Evolutionary conservation across 208 protist genomes (phyloP), one percentile per base, ranked within the genome.

Genomic region (Trypanosoma platydactyli): DNA sequence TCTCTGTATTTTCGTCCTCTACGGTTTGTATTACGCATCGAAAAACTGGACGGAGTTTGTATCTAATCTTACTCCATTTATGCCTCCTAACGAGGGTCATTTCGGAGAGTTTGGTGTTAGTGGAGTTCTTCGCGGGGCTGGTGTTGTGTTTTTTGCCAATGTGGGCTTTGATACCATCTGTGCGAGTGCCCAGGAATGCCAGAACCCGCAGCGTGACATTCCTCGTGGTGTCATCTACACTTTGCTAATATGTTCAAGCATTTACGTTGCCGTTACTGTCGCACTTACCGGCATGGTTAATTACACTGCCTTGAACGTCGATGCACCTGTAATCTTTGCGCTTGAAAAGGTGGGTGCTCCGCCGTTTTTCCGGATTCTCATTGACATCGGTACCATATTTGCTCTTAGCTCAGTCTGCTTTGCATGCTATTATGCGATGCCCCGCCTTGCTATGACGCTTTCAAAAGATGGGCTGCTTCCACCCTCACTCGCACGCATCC

Each of bases 141-240:
- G 64, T n/a, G 61, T 77, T 24, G 64, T 85, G 18, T 79, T 79
- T 58, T 81, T 81, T 59, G 65, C 79, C n/a, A 80, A 77, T 68
- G 73, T 81, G 11, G 80, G 80, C 4, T 85, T 85, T 67, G 79
- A 85, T 52, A 71, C 76, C 11, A 70, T 85, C 27, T 73, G 70
- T 13, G 50, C 65, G 46, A 56, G 64, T 20, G 79, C 76, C 4
- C 73, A 81, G 30, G 75, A 85, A 29, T 76, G 63, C 64, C 45
- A 49, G 35, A 67, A 76, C 41, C 79, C 79, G 1, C 64, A 78
- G 58, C 69, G 73, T 16, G 77, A 78, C 27, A 41, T 83, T 33
- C 72, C 73, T 6, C 62, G 62, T 29, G 66, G 70, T 25, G 61
- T 80, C 25, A 74, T 80, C 3, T 64, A 64, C 16, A 80, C 62